A percentile compares a stretch with the other conserved stretches of the same genome.
Conservation (phyloP, 192 early-diverging fungal genomes). For the Dissophora globulifera region DNA sequence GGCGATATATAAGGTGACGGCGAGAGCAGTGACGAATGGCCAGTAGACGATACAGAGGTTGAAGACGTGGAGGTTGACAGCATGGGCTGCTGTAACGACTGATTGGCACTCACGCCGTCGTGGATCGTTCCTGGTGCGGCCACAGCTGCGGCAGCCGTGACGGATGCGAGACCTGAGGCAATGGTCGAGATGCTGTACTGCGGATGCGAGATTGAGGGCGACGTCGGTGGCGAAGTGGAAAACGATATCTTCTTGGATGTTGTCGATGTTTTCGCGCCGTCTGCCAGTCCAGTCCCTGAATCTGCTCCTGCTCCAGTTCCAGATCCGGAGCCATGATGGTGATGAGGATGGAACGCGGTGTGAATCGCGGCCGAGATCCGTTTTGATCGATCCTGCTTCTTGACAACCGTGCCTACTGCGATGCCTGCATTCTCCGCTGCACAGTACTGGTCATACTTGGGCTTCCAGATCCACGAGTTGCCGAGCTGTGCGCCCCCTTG, state of each 20-base stretch:
- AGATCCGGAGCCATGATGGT: not conserved
- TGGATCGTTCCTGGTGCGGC: too few relatives aligned
- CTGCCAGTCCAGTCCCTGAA: not conserved
- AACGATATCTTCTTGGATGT: too few relatives aligned
- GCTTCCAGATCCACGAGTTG: constrained; percentile 87
- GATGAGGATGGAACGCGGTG: constrained; percentile 9
- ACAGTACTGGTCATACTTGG: constrained; percentile 74
- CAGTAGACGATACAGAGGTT: constrained; percentile 4
- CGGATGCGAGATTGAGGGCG: not conserved
- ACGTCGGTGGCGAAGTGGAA: not conserved
- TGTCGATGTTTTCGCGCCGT: not conserved
- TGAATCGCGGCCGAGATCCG: constrained; percentile 14
- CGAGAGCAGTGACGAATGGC: too few relatives aligned
- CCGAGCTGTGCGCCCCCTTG: constrained; percentile 80
- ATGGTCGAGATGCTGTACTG: constrained; percentile 22
- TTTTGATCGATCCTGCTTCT: not conserved
- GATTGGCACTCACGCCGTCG: not conserved
- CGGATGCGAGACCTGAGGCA: constrained; percentile 25
- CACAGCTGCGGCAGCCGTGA: constrained; percentile 16
- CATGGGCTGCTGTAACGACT: not conserved
- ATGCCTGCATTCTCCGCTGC: constrained; percentile 24
- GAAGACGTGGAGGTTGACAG: constrained; percentile 6
- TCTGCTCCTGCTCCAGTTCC: not conserved
- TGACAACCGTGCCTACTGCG: not conserved
- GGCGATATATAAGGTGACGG: too few relatives aligned